phyloP scores from a whole-genome alignment of 257 asterid species.

The Fraxinus americana region DNA sequence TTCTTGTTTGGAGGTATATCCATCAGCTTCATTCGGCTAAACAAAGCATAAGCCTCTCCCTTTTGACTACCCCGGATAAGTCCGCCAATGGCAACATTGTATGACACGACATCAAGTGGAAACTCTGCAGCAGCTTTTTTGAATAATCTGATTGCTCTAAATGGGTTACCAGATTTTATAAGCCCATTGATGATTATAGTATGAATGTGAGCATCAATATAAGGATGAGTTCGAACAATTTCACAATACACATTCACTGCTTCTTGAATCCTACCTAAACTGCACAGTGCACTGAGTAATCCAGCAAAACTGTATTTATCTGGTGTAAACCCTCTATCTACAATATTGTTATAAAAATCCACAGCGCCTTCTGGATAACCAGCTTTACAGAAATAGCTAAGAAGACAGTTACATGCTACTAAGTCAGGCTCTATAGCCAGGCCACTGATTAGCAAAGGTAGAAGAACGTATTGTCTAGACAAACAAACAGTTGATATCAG shows the following conservation, averaged over 20 bases:
- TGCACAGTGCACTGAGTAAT: conserved; percentile 59
- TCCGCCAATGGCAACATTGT: conserved; percentile 53
- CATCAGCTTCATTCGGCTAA: conserved; percentile 56
- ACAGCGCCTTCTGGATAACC: conserved; percentile 66
- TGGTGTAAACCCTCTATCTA: conserved; percentile 60
- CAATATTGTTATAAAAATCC: conserved; percentile 70
- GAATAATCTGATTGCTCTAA: conserved; percentile 12
- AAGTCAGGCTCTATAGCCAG: conserved; percentile 65
- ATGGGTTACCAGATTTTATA: conserved; percentile 49
- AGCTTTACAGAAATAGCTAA: conserved; percentile 68
- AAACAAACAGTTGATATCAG: conserved; percentile 55
- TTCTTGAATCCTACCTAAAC: conserved; percentile 51
- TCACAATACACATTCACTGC: conserved; percentile 66
- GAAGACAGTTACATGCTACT: conserved; percentile 69
- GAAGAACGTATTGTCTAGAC: conserved; percentile 56
- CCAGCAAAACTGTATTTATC: conserved; percentile 74
- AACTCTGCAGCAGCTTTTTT: conserved; percentile 45
- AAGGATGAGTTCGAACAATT: conserved; percentile 43
- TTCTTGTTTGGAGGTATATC: conserved; percentile 46
- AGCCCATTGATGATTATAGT: conserved; percentile 62
- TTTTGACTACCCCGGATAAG: conserved; percentile 47
- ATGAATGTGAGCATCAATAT: conserved; percentile 28
- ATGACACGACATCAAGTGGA: conserved; percentile 62
- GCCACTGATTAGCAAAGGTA: conserved; percentile 65
- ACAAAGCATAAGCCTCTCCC: conserved; percentile 56